phyloP scores from a whole-genome alignment of 208 protist species.

The Leishmania turanica region DNA sequence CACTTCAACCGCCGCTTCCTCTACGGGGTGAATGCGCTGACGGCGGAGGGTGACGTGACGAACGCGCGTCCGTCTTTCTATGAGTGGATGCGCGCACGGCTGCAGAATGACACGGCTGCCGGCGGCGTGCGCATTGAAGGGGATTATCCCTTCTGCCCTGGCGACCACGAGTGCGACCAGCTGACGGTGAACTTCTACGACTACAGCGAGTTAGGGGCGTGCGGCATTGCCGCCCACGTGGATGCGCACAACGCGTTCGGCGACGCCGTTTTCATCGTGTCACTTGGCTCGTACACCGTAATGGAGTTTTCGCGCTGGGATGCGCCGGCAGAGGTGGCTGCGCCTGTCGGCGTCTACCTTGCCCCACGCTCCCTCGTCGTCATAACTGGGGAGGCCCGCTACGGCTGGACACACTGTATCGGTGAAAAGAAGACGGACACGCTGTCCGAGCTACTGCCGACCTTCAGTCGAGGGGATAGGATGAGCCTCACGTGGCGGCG shows the following conservation, averaged over 20 bases:
- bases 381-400: conserved; percentile 67
- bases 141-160: conserved; percentile 31
- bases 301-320: conserved; percentile 75
- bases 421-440: conserved; percentile 69
- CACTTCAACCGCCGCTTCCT: conserved; percentile 86
- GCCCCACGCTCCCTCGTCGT: conserved; percentile 62
- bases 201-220: conserved; percentile 41
- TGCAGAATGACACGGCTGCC: conserved; percentile 34
- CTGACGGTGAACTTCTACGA: conserved; percentile 88
- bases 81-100: conserved; percentile 55
- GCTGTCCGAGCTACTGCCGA: conserved; percentile 54
- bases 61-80: conserved; percentile 69
- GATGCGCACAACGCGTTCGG: conserved; percentile 72
- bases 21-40: conserved; percentile 70
- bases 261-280: conserved; percentile 64
- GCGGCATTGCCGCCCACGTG: conserved; percentile 78
- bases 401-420: conserved; percentile 83
- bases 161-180: conserved; percentile 55
- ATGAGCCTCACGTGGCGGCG: conserved; percentile 79
- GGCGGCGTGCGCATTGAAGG: conserved; percentile 29
- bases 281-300: conserved; percentile 81
- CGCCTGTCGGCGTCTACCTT: conserved; percentile 48
- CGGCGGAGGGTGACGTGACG: conserved; percentile 47
- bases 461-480: conserved; percentile 44
- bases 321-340: conserved; percentile 24